Percentiles rank a stretch among this genome's conserved stretches.
These are phyloP conservation scores for Candida glaebosa DNA, from an alignment of 805 yeast species.

Conservation along the genomic window DNA sequence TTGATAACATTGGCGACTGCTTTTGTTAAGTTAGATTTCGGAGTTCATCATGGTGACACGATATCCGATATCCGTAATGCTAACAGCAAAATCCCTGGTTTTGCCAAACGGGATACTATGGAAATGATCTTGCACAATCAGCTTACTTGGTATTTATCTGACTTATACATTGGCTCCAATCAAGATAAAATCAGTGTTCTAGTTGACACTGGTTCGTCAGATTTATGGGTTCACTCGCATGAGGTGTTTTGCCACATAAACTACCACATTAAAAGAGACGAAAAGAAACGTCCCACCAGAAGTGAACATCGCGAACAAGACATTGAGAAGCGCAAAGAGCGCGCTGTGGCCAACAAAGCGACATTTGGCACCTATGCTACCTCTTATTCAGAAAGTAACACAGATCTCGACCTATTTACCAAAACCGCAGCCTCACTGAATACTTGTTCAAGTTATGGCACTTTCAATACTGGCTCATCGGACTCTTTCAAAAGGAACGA, in stretches of 20 bases:
- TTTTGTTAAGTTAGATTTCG: not conserved
- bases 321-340: no score
- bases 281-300: no score
- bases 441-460: slow-evolving; percentile 32
- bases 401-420: not conserved
- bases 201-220: slow-evolving; percentile 17
- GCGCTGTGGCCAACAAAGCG: no score
- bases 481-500: slow-evolving; percentile 1
- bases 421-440: not conserved
- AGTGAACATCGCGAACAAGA: no score
- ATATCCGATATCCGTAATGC: not conserved
- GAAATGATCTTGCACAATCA: not conserved
- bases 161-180: slow-evolving; percentile 19
- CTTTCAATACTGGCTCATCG: slow-evolving; percentile 11
- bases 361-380: no score
- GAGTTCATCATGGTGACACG: not conserved
- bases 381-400: no score
- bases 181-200: slow-evolving; percentile 14
- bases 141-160: slow-evolving; percentile 4
- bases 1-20: not conserved
- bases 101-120: not conserved
- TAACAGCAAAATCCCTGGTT: not conserved
- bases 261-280: no score
- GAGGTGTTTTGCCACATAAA: slow-evolving; percentile 13
- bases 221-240: slow-evolving; percentile 18